A percentile compares a stretch with the other conserved stretches of the same genome.
These are phyloP conservation scores for Trichosanthes truncata DNA, from an alignment of 306 rosid genomes.

Conservation along the genomic window DNA sequence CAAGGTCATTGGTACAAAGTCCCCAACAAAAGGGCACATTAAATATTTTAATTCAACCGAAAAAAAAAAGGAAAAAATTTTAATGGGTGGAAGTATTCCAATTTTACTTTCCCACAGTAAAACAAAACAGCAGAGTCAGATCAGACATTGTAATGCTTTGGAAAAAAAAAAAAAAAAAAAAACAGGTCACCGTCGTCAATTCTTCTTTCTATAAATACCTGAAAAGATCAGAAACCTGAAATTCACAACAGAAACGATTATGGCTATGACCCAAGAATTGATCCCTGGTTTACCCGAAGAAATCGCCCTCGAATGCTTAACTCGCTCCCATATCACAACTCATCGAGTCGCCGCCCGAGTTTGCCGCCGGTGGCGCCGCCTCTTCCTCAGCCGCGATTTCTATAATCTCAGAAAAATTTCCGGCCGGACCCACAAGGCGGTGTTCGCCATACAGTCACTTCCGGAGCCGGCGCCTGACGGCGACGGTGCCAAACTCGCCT, in stretches of 20 bases:
- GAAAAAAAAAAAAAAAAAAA: too few species aligned
- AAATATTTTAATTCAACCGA: too few species aligned
- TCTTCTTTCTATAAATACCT: background rate
- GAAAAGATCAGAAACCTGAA: background rate
- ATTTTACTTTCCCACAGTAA: too few species aligned
- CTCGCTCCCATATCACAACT: conserved; percentile 28
- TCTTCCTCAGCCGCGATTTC: conserved; percentile 27
- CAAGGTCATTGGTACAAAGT: too few species aligned
- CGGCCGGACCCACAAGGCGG: conserved; percentile 27
- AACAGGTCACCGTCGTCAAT: background rate
- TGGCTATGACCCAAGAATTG: conserved; percentile 22
- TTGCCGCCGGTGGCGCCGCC: conserved; percentile 26
- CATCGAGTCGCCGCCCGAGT: conserved; percentile 39
- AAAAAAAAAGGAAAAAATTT: too few species aligned
- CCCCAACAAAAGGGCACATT: too few species aligned
- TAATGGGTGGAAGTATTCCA: too few species aligned
- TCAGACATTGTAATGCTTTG: too few species aligned
- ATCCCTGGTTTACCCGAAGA: conserved; percentile 41
- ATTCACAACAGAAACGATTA: background rate
- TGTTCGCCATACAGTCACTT: conserved; percentile 30
- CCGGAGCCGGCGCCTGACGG: background rate
- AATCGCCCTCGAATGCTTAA: conserved; percentile 37
- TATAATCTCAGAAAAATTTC: conserved; percentile 21
- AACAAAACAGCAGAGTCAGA: too few species aligned
- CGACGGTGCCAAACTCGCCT: conserved; percentile 11